A percentile compares a stretch with the other conserved stretches of the same genome.
Evolutionary conservation across 192 early-diverging fungal species (phyloP).

Genomic region (Podochytrium sp.): DNA sequence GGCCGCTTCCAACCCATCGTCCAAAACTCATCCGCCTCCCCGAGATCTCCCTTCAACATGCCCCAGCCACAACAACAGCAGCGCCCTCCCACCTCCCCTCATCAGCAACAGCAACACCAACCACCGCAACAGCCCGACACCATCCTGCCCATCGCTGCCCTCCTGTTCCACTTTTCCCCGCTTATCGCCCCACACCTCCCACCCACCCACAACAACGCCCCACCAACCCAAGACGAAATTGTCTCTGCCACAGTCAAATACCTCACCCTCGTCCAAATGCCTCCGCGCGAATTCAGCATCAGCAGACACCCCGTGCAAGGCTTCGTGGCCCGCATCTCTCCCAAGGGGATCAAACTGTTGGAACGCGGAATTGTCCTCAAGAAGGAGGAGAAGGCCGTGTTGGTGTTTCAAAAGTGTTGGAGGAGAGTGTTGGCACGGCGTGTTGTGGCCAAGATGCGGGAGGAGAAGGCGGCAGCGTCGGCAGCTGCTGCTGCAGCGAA

Average conservation of each 20-base stretch:
- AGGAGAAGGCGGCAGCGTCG: not conserved
- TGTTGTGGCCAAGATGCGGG: not conserved
- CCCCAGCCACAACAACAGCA: conserved; percentile 15
- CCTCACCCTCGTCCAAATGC: conserved; percentile 26
- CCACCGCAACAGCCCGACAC: conserved; percentile 16
- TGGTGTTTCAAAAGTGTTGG: conserved; percentile 39
- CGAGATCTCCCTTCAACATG: no score
- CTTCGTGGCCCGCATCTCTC: conserved; percentile 19
- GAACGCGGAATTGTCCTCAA: conserved; percentile 28
- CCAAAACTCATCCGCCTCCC: no score
- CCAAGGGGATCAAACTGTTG: conserved; percentile 31
- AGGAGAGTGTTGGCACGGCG: conserved; percentile 28
- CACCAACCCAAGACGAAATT: conserved; percentile 17
- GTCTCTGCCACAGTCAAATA: conserved; percentile 16
- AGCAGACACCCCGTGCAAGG: conserved; percentile 6
- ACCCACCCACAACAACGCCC: not conserved
- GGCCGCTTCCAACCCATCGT: no score
- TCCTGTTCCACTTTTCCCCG: not conserved
- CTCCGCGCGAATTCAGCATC: conserved; percentile 23
- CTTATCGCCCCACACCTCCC: conserved; percentile 9
- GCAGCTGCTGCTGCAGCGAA: conserved; percentile 5
- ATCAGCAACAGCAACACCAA: conserved; percentile 35
- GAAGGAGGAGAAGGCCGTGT: conserved; percentile 26
- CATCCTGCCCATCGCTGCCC: conserved; percentile 5
- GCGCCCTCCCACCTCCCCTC: not conserved